phyloP scores from a whole-genome alignment of 805 yeast species.

The Sungouiozyma intestinalis region DNA sequence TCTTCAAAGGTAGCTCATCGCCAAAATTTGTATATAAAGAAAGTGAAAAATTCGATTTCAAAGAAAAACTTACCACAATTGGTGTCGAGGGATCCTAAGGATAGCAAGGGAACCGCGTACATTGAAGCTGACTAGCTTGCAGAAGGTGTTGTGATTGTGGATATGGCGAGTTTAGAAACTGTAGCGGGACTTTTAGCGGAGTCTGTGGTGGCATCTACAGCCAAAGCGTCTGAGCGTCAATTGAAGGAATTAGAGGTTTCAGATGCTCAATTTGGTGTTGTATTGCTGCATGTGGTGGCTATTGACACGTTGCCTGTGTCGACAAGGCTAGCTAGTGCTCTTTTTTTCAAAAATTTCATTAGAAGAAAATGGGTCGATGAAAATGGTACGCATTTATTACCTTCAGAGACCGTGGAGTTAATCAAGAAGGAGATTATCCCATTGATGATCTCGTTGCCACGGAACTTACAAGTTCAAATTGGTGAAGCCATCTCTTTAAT shows the following conservation, averaged over 20 bases:
- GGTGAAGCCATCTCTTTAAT: constrained; percentile 89
- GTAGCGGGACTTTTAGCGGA: constrained; percentile 48
- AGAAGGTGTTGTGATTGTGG: background rate
- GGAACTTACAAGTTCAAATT: constrained; percentile 75
- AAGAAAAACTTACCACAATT: background rate
- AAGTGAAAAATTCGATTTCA: too few species aligned
- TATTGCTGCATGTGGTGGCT: constrained; percentile 69
- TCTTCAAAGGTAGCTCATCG: too few species aligned
- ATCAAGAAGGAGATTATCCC: constrained; percentile 71
- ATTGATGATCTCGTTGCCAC: constrained; percentile 78
- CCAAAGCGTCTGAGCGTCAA: constrained; percentile 57
- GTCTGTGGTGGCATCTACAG: constrained; percentile 52
- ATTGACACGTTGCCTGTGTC: constrained; percentile 41
- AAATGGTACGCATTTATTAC: constrained; percentile 65
- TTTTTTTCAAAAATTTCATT: constrained; percentile 81
- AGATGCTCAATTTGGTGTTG: constrained; percentile 61
- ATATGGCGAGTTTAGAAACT: constrained; percentile 40
- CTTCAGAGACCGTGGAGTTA: constrained; percentile 48
- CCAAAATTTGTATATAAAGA: too few species aligned
- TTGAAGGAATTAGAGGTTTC: constrained; percentile 52
- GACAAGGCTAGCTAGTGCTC: constrained; percentile 75
- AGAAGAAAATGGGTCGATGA: constrained; percentile 85
- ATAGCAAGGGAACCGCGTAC: background rate
- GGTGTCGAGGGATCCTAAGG: too few species aligned
- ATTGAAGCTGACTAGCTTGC: background rate